A percentile compares a stretch with the other conserved stretches of the same genome.
These are phyloP conservation scores for Geranium brycei DNA, from an alignment of 345 rosid species.

Conservation along the genomic window DNA sequence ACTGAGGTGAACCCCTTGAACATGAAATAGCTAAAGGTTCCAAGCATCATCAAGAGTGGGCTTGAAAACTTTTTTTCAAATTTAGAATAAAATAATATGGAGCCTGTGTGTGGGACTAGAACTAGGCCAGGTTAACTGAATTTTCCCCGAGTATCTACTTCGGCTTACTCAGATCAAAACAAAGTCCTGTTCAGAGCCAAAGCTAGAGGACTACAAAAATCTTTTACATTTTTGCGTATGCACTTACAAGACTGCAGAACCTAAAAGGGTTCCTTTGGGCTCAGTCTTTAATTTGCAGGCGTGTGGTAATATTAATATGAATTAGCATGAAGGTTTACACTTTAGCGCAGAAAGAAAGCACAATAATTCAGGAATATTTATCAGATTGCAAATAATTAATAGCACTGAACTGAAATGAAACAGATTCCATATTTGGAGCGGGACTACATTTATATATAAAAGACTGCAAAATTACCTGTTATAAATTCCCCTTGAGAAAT, in stretches of 20 bases:
- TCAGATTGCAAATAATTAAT: background rate
- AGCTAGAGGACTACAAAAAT: background rate
- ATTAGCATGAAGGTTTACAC: background rate
- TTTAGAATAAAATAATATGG: background rate
- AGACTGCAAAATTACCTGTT: constrained; percentile 16
- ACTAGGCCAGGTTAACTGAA: background rate
- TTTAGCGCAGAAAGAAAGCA: background rate
- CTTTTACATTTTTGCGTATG: background rate
- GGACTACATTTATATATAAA: background rate
- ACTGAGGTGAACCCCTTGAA: background rate
- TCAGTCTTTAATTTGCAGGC: background rate
- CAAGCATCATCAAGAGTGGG: no score
- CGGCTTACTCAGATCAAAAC: background rate
- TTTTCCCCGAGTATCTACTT: background rate
- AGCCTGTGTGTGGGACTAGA: background rate
- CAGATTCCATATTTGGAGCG: background rate
- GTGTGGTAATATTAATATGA: background rate
- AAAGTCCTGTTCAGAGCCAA: no score
- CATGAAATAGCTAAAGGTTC: background rate
- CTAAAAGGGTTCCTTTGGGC: background rate
- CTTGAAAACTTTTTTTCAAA: no score
- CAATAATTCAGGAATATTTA: background rate
- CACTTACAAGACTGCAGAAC: no score
- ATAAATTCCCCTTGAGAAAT: constrained; percentile 13
- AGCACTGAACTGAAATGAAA: background rate